These are phyloP conservation scores for Ceratorhiza oryzae-sativae DNA, from an alignment of 1,284 basidiomycete species.

Conservation along the genomic window DNA sequence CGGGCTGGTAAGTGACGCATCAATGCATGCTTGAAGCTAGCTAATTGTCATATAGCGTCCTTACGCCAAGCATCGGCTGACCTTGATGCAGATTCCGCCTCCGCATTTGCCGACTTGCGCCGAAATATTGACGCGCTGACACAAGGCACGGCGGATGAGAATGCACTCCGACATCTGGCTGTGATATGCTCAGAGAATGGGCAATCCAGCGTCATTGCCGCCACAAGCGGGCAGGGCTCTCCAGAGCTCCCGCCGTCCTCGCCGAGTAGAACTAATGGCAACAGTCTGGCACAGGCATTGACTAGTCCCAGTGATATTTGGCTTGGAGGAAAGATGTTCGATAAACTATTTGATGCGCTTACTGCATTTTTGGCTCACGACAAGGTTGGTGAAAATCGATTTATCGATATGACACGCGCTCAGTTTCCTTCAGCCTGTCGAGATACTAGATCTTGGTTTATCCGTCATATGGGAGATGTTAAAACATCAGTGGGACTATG, in stretches of 20 bases:
- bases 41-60: conserved; percentile 2
- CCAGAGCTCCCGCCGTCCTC: conserved; percentile 31
- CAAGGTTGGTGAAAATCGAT: conserved; percentile 56
- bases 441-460: conserved; percentile 72
- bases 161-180: conserved; percentile 66
- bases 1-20: conserved; percentile 47
- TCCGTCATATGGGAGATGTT: conserved; percentile 79
- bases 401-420: conserved; percentile 5
- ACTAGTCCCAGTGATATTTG: conserved; percentile 56
- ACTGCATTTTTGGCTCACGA: conserved; percentile 64
- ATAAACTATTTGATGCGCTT: conserved; percentile 67
- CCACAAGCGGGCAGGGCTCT: conserved; percentile 10
- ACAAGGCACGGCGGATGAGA: conserved; percentile 58
- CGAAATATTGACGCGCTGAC: conserved; percentile 62
- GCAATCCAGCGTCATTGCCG: background rate
- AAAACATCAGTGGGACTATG: conserved; percentile 66
- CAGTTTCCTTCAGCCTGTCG: conserved; percentile 57
- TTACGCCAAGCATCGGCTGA: conserved; percentile 52
- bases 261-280: conserved; percentile 28
- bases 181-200: conserved; percentile 39
- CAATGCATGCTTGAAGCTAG: too few relatives aligned
- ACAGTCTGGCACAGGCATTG: conserved; percentile 1
- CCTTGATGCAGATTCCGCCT: conserved; percentile 16
- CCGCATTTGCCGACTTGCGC: conserved; percentile 55
- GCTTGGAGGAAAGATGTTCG: conserved; percentile 70